phyloP scores from a whole-genome alignment of 164 flowering plant genomes.

The Stephania cephalantha region DNA sequence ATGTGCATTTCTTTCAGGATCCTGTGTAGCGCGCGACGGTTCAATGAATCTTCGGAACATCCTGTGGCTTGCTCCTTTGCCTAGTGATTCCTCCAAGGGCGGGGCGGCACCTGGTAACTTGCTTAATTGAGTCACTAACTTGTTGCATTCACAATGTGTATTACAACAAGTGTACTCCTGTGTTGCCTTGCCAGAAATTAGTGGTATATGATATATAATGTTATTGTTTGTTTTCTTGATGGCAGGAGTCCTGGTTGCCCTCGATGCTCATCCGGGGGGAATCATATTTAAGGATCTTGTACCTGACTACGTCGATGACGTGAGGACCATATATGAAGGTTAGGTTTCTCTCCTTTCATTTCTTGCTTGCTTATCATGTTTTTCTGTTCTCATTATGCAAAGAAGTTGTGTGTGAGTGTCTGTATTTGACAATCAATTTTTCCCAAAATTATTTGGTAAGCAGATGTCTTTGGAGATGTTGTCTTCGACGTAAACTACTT shows the following conservation, averaged over 20 bases:
- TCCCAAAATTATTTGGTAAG: neutral
- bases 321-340: conserved; percentile 94
- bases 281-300: conserved; percentile 73
- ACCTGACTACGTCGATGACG: conserved; percentile 68
- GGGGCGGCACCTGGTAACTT: conserved; percentile 83
- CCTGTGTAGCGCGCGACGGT: conserved; percentile 59
- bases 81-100: conserved; percentile 44
- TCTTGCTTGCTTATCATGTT: neutral
- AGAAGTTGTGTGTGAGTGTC: too few relatives aligned
- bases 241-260: conserved; percentile 76
- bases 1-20: conserved; percentile 39
- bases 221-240: conserved; percentile 8
- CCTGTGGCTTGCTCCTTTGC: conserved; percentile 96
- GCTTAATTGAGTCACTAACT: neutral
- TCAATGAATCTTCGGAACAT: conserved; percentile 89
- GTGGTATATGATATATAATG: neutral
- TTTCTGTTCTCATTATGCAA: neutral
- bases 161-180: neutral
- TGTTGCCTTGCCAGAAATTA: neutral
- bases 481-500: conserved; percentile 88
- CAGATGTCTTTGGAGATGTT: conserved; percentile 86
- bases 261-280: conserved; percentile 87
- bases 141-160: neutral
- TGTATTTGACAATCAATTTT: neutral
- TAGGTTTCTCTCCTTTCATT: conserved; percentile 4